Evolutionary conservation across 2,329 filamentous ascomycete genomes (phyloP).

Genomic region (Trichoderma sp.): DNA sequence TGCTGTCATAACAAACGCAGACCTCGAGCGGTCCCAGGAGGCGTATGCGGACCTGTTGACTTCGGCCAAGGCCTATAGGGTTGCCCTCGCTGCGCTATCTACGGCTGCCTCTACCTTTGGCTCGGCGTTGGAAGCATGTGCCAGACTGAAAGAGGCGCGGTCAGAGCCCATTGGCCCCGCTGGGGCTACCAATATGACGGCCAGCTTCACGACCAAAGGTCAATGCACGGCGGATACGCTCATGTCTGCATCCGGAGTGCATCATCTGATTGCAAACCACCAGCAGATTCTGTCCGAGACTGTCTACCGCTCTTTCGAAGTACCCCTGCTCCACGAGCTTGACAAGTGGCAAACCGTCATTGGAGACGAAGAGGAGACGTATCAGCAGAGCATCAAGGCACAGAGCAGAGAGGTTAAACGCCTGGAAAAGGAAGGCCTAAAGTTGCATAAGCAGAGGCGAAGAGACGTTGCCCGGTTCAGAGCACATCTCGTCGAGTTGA

Average conservation of each 20-base stretch:
- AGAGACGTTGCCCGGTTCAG: slow-evolving; percentile 64
- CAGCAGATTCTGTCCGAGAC: slow-evolving; percentile 70
- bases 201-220: slow-evolving; percentile 50
- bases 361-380: slow-evolving; percentile 64
- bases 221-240: slow-evolving; percentile 65
- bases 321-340: slow-evolving; percentile 68
- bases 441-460: slow-evolving; percentile 60
- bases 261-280: slow-evolving; percentile 69
- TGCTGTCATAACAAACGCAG: slow-evolving; percentile 62
- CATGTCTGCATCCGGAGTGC: slow-evolving; percentile 63
- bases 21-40: slow-evolving; percentile 62
- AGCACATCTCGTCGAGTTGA: slow-evolving; percentile 64
- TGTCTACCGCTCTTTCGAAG: slow-evolving; percentile 68
- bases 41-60: slow-evolving; percentile 64
- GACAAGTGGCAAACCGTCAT: slow-evolving; percentile 65
- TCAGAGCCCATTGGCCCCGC: slow-evolving; percentile 55
- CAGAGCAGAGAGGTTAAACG: slow-evolving; percentile 62
- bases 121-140: slow-evolving; percentile 65
- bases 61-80: slow-evolving; percentile 64
- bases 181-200: slow-evolving; percentile 42
- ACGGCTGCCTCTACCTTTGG: slow-evolving; percentile 64
- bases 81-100: slow-evolving; percentile 62
- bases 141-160: slow-evolving; percentile 67
- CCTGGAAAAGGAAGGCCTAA: slow-evolving; percentile 65
- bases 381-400: slow-evolving; percentile 55